These are phyloP conservation scores for Thraustochytrium striatum DNA, from an alignment of 352 stramenopile genomes.

Conservation along the genomic window DNA sequence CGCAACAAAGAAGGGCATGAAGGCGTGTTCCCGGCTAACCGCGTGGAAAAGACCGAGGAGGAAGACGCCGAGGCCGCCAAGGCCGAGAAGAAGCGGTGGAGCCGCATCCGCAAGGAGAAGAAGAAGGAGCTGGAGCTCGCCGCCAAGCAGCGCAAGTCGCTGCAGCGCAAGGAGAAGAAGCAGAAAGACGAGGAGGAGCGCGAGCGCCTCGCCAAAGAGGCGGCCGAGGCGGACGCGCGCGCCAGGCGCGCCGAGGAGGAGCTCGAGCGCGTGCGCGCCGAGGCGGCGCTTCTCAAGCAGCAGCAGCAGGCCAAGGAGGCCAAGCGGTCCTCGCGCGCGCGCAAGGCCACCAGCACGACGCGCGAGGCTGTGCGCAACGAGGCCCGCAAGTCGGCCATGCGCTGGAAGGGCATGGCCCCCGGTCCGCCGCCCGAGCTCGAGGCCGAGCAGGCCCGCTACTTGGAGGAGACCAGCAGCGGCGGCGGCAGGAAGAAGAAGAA, in stretches of 20 bases:
- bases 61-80: slow-evolving; percentile 42
- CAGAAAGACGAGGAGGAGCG: slow-evolving; percentile 38
- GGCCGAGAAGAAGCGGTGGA: slow-evolving; percentile 43
- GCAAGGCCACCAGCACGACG: not conserved
- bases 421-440: not conserved
- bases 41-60: slow-evolving; percentile 33
- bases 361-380: not conserved
- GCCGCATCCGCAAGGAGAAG: slow-evolving; percentile 3
- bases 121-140: slow-evolving; percentile 14
- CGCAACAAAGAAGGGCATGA: slow-evolving; percentile 10
- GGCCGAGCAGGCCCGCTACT: not conserved
- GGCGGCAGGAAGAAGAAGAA: not conserved
- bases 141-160: not conserved
- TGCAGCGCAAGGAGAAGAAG: slow-evolving; percentile 1
- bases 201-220: slow-evolving; percentile 5
- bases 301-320: not conserved
- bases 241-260: slow-evolving; percentile 24
- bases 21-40: slow-evolving; percentile 22
- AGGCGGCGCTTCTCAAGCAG: slow-evolving; percentile 18
- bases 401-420: slow-evolving; percentile 8
- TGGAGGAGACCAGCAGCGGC: not conserved
- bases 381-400: not conserved
- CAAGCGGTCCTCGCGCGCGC: not conserved
- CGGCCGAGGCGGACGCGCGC: slow-evolving; percentile 10
- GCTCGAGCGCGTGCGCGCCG: slow-evolving; percentile 31